Conservation (phyloP, 2,329 filamentous ascomycete genomes). For the Aspergillus thermomutatus region DNA sequence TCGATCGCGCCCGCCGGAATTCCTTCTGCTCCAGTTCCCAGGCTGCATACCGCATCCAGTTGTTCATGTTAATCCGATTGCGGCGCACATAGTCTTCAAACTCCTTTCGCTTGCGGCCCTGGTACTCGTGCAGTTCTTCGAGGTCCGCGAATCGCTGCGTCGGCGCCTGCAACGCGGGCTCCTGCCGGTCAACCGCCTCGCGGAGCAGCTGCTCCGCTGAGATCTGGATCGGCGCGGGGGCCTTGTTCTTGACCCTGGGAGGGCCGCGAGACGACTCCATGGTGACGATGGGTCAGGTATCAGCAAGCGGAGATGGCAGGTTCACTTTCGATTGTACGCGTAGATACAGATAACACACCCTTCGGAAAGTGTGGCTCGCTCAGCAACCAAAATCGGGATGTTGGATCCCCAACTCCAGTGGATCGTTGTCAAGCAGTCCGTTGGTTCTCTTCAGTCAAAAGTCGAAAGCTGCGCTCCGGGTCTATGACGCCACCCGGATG, state of each 20-base stretch:
- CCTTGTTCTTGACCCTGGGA: conserved; percentile 98
- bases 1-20: conserved; percentile 81
- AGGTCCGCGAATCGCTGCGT: conserved; percentile 94
- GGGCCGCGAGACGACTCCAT: conserved; percentile 93
- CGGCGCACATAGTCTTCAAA: conserved; percentile 97
- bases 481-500: conserved; percentile 10
- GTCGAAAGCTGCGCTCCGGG: conserved; percentile 15
- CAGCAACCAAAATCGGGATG: background rate
- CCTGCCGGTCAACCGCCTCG: conserved; percentile 95
- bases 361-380: background rate
- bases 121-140: conserved; percentile 96
- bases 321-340: background rate
- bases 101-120: conserved; percentile 91
- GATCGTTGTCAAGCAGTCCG: background rate
- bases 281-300: conserved; percentile 27
- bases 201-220: conserved; percentile 95
- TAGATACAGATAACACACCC: background rate
- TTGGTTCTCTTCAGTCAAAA: background rate
- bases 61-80: conserved; percentile 94
- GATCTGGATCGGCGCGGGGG: conserved; percentile 83
- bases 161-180: conserved; percentile 80
- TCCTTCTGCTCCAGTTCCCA: conserved; percentile 99
- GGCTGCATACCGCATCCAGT: conserved; percentile 96
- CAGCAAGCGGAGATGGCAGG: background rate
- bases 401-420: conserved; percentile 4